Conservation (phyloP, 495 filamentous ascomycete species). For the Penicillium pulvis region DNA sequence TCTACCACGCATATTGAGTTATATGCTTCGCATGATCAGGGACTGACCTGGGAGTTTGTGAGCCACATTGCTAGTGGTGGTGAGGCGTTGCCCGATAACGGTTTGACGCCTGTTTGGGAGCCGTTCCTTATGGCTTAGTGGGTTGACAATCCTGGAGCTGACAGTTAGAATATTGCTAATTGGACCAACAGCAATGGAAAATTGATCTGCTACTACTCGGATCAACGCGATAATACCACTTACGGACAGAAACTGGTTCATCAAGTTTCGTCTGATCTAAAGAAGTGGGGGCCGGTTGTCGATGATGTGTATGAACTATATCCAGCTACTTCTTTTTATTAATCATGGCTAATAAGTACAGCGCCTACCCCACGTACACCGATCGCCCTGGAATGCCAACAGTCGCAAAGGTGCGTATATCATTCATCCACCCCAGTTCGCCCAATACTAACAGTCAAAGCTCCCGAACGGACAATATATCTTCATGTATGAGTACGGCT, state of each 20-base stretch:
- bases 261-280: conserved; percentile 57
- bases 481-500: conserved; percentile 64
- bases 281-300: conserved; percentile 58
- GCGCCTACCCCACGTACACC: conserved; percentile 56
- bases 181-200: conserved; percentile 46
- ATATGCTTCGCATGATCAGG: conserved; percentile 62
- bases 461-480: conserved; percentile 64
- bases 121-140: conserved; percentile 60
- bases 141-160: conserved; percentile 1
- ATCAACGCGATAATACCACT: conserved; percentile 61
- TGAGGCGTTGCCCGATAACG: conserved; percentile 60
- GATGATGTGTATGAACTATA: conserved; percentile 55
- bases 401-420: conserved; percentile 40
- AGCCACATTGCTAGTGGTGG: conserved; percentile 67
- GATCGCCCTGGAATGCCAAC: conserved; percentile 69
- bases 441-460: conserved; percentile 12
- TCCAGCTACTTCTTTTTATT: not conserved
- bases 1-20: conserved; percentile 66
- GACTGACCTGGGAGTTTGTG: conserved; percentile 65
- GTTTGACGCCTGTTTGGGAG: conserved; percentile 70
- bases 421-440: too few relatives aligned
- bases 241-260: conserved; percentile 70
- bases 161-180: conserved; percentile 1
- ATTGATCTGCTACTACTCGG: conserved; percentile 67
- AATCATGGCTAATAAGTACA: conserved; percentile 14